phyloP scores from a whole-genome alignment of 768 basidiomycete species.

The Scleroderma bovista region DNA sequence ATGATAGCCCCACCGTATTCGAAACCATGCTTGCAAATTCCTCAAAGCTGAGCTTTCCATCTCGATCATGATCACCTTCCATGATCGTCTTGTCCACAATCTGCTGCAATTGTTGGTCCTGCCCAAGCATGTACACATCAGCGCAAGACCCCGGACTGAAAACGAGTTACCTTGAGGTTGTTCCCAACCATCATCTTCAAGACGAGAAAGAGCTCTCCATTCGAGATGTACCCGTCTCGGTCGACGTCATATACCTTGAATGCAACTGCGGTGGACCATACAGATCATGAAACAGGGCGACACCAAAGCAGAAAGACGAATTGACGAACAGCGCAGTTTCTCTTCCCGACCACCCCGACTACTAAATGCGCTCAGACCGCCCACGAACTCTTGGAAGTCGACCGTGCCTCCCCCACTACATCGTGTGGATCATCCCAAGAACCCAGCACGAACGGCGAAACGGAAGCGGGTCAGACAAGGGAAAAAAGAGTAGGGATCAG shows the following conservation, averaged over 20 bases:
- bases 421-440: not conserved
- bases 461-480: not conserved
- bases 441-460: not conserved
- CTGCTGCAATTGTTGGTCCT: conserved; percentile 98
- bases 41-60: conserved; percentile 95
- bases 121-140: not conserved
- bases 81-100: conserved; percentile 99
- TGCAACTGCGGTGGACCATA: conserved; percentile 65
- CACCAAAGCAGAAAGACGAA: not conserved
- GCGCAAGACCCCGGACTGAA: not conserved
- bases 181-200: conserved; percentile 99
- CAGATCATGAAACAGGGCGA: conserved; percentile 1
- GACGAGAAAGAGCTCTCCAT: conserved; percentile 96
- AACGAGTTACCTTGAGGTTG: conserved; percentile 77
- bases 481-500: not conserved
- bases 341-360: conserved; percentile 96
- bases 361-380: conserved; percentile 95
- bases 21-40: conserved; percentile 97
- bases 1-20: conserved; percentile 66
- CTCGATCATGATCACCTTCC: conserved; percentile 98
- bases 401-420: conserved; percentile 94
- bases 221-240: conserved; percentile 95
- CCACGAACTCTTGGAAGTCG: conserved; percentile 99
- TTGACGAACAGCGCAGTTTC: conserved; percentile 81
- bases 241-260: conserved; percentile 99